Evolutionary conservation across 768 basidiomycete species (phyloP), one percentile per base, ranked within the genome.

Genomic region (Neoboletus brunneissimus): DNA sequence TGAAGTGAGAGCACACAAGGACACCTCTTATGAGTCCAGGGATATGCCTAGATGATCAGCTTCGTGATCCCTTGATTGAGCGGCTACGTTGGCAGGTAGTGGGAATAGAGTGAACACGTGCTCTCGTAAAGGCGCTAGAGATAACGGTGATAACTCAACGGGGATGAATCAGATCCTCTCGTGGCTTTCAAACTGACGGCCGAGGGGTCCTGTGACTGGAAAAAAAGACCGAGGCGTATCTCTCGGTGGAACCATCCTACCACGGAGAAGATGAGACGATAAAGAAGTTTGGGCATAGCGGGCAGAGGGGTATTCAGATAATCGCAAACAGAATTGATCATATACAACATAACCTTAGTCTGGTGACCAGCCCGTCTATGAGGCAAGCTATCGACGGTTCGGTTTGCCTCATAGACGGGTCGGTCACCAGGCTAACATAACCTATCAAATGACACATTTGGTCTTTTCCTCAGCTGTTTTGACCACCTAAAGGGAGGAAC

Each of bases 21-120:
- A 65, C 20, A 34, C 4, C 49, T 42, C 58, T 56, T 69, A 67
- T 56, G 23, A 60, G 54, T 55, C 32, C 20, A 68, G 62, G 27
- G 59, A 29, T 22, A 16, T 18, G 18, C 7, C 23, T 4, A 20
- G 9, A 46, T 4, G 18, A 49, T 37, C 56, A 50, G 2, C 49
- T 60, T 56, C 56, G 45, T 15, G n/a, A 32, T 20, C 27, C 8
- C 34, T 54, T 54, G 54, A 59, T 61, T 27, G 37, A 9, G 47
- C 48, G 57, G 44, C 56, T 47, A 38, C n/a, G 25, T 20, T 35
- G 48, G 61, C 20, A 44, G 20, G 51, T n/a, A n/a, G n/a, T 37
- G 55, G 60, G 44, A 25, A 59, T 59, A 25, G 27, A 22, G 25
- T 6, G 35, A 34, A 3, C 50, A 55, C 27, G 57, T 60, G 63